These are phyloP conservation scores for Phytophthora tubulina DNA, from an alignment of 352 stramenopile genomes.

Conservation along the genomic window DNA sequence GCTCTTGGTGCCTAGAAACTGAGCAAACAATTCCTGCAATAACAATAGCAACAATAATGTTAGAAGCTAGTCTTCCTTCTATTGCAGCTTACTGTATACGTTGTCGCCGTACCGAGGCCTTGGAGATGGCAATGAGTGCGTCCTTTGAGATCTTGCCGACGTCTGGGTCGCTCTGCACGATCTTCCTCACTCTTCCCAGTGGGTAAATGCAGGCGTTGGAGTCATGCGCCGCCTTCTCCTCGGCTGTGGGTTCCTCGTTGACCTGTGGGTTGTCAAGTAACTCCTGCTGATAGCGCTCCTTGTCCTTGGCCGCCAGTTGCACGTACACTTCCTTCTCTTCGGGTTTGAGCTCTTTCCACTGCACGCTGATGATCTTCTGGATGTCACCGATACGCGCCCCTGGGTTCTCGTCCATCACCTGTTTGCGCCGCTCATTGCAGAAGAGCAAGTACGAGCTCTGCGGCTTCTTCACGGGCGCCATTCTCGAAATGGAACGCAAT, in stretches of 20 bases:
- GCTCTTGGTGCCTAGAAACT: constrained; percentile 92
- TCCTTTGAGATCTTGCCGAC: constrained; percentile 93
- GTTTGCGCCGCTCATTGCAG: constrained; percentile 78
- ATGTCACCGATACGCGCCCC: constrained; percentile 74
- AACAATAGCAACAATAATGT: constrained; percentile 7
- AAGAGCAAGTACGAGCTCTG: constrained; percentile 90
- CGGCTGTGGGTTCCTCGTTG: constrained; percentile 61
- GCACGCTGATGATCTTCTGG: constrained; percentile 90
- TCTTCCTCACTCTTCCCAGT: constrained; percentile 90
- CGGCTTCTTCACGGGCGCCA: constrained; percentile 83
- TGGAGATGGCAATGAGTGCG: constrained; percentile 92
- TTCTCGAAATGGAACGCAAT: constrained; percentile 13
- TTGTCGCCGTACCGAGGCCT: constrained; percentile 80
- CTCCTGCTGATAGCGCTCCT: constrained; percentile 83
- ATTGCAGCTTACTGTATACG: neutral
- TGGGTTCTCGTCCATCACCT: constrained; percentile 71
- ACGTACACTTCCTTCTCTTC: constrained; percentile 93
- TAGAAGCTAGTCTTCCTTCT: neutral
- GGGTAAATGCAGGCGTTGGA: constrained; percentile 67
- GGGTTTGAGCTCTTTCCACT: constrained; percentile 89
- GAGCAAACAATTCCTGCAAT: constrained; percentile 88
- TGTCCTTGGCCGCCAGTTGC: constrained; percentile 87
- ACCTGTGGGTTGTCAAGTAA: constrained; percentile 70
- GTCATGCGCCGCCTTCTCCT: constrained; percentile 35
- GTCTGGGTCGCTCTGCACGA: constrained; percentile 94